These are phyloP conservation scores for Agaricus bisporus DNA, from an alignment of 768 basidiomycete species.

Conservation along the genomic window DNA sequence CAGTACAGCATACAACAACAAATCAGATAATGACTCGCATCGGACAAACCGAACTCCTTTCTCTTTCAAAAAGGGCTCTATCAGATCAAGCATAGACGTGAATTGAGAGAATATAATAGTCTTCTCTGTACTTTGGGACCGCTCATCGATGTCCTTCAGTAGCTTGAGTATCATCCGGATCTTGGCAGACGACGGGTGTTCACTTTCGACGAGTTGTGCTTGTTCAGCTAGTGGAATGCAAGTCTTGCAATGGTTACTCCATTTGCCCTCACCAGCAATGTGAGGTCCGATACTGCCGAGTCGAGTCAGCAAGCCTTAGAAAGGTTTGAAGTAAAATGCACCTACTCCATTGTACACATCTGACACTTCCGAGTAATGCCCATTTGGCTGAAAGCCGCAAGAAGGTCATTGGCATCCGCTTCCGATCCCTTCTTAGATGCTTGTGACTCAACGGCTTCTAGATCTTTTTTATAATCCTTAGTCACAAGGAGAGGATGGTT, in stretches of 20 bases:
- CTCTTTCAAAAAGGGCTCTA: conserved; percentile 77
- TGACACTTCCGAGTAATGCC: conserved; percentile 70
- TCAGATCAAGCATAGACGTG: conserved; percentile 79
- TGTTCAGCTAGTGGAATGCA: conserved; percentile 52
- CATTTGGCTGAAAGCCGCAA: conserved; percentile 64
- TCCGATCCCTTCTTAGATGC: conserved; percentile 44
- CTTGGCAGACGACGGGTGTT: conserved; percentile 79
- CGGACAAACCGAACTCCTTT: conserved; percentile 69
- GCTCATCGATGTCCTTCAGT: conserved; percentile 55
- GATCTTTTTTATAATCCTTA: conserved; percentile 67
- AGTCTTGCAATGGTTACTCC: conserved; percentile 46
- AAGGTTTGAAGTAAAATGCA: conserved; percentile 10
- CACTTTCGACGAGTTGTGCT: conserved; percentile 38
- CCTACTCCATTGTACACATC: conserved; percentile 69
- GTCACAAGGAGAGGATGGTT: conserved; percentile 83
- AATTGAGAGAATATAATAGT: conserved; percentile 97
- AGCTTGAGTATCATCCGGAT: conserved; percentile 77
- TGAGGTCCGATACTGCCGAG: conserved; percentile 28
- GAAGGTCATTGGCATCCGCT: conserved; percentile 69
- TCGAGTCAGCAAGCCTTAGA: not conserved
- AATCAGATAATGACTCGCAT: conserved; percentile 53
- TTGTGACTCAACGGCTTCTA: conserved; percentile 70
- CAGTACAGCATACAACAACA: conserved; percentile 3
- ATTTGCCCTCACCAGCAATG: conserved; percentile 33
- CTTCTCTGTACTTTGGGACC: conserved; percentile 65